phyloP scores from a whole-genome alignment of 163 green algal species.

The Chlorella variabilis region DNA sequence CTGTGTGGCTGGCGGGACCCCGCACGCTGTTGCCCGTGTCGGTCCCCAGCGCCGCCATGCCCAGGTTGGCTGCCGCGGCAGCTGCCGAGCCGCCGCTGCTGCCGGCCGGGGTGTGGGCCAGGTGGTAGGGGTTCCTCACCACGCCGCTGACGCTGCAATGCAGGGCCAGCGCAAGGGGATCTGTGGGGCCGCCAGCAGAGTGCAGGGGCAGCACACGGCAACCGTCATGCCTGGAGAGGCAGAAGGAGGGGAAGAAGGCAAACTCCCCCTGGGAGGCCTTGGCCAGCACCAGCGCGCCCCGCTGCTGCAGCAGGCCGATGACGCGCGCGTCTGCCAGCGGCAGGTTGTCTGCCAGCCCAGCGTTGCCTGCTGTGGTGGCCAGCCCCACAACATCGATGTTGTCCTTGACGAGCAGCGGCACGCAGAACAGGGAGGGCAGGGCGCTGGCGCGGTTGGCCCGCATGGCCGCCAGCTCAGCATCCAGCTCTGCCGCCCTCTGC shows the following conservation, averaged over 20 bases:
- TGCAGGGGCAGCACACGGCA: background rate
- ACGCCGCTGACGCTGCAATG: slow-evolving; percentile 42
- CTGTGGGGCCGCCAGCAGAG: background rate
- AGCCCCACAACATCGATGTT: slow-evolving; percentile 56
- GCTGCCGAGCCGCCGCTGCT: slow-evolving; percentile 92
- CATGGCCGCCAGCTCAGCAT: slow-evolving; percentile 19
- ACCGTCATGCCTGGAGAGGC: slow-evolving; percentile 10
- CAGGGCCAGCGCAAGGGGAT: background rate
- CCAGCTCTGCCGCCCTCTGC: slow-evolving; percentile 23
- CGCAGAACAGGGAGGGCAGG: slow-evolving; percentile 51
- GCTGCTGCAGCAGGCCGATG: slow-evolving; percentile 34
- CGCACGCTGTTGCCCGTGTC: slow-evolving; percentile 96
- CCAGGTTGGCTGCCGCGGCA: slow-evolving; percentile 84
- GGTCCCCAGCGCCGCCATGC: slow-evolving; percentile 79
- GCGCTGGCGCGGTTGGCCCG: background rate
- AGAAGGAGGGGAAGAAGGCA: slow-evolving; percentile 51
- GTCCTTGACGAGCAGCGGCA: slow-evolving; percentile 63
- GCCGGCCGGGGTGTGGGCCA: slow-evolving; percentile 38
- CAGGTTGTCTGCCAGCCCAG: slow-evolving; percentile 48
- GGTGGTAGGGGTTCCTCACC: slow-evolving; percentile 57
- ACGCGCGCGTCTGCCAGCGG: slow-evolving; percentile 25
- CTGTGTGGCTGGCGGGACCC: slow-evolving; percentile 95
- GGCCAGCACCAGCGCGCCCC: slow-evolving; percentile 54
- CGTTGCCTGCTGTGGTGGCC: slow-evolving; percentile 43
- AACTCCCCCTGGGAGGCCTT: slow-evolving; percentile 67